Base-by-base conservation (phyloP, 768 basidiomycete genomes). In the Leccinellum luteum region DNA sequence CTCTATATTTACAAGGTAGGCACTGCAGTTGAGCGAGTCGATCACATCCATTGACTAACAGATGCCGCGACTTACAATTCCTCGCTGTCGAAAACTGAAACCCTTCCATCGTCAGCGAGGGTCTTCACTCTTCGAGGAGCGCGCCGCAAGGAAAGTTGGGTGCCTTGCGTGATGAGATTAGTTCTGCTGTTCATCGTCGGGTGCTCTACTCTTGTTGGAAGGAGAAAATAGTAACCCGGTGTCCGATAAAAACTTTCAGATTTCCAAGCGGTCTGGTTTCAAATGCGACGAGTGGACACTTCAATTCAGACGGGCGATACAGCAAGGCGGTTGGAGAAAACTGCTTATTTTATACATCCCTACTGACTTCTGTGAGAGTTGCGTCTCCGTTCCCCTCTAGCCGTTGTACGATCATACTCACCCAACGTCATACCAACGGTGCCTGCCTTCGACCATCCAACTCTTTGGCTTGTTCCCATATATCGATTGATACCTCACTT, bases 391-490 rank as follows among this genome's bases (percentile, higher is more conserved):
- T 45, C 6, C 19, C 44, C 23, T 56, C 13, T 43, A 27, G 38
- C 12, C 10, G 8, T 21, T 34, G 10, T 17, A 43, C 10, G 12
- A 32, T 13, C 27, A 54, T 34, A 44, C 59, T 67, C 41, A 62
- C 64, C 51, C 28, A 45, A 55, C 30, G 35, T 41, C 55, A 45
- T 14, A 15, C 55, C 60, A 60, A 52, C 60, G 19, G 59, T 31
- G 49, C 58, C 48, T 51, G 78, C 55, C 84, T 71, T 48, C 74
- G 71, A 30, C 68, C 66, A 61, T 90, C 87, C 48, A 92, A 67
- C n/a, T 62, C 72, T 67, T 87, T 91, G 14, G 83, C 78, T 49
- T 73, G 76, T 57, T 86, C 79, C 90, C 90, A 92, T 27, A 81
- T 72, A 3, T 81, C 78, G 5, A 78, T 68, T 2, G 80, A 83